phyloP scores from a whole-genome alignment of 1,284 basidiomycete species.

The Cryptococcus floricola region DNA sequence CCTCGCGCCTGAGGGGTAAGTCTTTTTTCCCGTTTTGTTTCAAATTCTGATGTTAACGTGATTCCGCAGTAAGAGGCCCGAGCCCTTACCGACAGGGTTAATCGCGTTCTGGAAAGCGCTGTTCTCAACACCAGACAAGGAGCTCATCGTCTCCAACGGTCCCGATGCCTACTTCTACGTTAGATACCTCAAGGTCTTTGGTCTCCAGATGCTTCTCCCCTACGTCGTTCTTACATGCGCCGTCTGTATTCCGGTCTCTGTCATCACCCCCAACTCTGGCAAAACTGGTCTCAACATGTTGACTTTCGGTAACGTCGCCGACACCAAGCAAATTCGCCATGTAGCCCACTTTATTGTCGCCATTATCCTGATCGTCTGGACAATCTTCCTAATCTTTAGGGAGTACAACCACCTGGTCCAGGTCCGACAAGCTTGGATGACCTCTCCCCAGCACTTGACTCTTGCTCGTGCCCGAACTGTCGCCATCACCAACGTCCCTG shows the following conservation, averaged over 20 bases:
- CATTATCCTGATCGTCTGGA: slow-evolving; percentile 74
- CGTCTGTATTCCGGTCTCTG: slow-evolving; percentile 41
- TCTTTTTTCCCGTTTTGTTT: not conserved
- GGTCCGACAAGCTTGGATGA: slow-evolving; percentile 78
- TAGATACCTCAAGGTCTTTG: slow-evolving; percentile 57
- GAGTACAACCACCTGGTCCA: slow-evolving; percentile 79
- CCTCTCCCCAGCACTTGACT: slow-evolving; percentile 65
- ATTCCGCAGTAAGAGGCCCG: slow-evolving; percentile 29
- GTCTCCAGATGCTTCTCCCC: slow-evolving; percentile 68
- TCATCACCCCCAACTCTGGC: slow-evolving; percentile 49
- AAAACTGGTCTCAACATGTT: slow-evolving; percentile 67
- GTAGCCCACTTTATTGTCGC: slow-evolving; percentile 70
- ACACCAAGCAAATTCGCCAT: slow-evolving; percentile 58
- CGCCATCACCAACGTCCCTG: slow-evolving; percentile 83
- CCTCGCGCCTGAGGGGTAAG: slow-evolving; percentile 40
- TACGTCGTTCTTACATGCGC: slow-evolving; percentile 62
- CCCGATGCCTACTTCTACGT: slow-evolving; percentile 93
- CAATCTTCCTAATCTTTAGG: slow-evolving; percentile 71
- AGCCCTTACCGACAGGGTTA: slow-evolving; percentile 24
- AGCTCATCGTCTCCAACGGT: slow-evolving; percentile 63
- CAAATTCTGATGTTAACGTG: not conserved
- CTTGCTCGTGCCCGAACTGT: slow-evolving; percentile 82
- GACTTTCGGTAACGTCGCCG: slow-evolving; percentile 72
- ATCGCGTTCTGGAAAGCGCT: slow-evolving; percentile 39
- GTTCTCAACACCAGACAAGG: slow-evolving; percentile 32